phyloP scores from a whole-genome alignment of 1,139 yeast genomes.

The Candida sp. region DNA sequence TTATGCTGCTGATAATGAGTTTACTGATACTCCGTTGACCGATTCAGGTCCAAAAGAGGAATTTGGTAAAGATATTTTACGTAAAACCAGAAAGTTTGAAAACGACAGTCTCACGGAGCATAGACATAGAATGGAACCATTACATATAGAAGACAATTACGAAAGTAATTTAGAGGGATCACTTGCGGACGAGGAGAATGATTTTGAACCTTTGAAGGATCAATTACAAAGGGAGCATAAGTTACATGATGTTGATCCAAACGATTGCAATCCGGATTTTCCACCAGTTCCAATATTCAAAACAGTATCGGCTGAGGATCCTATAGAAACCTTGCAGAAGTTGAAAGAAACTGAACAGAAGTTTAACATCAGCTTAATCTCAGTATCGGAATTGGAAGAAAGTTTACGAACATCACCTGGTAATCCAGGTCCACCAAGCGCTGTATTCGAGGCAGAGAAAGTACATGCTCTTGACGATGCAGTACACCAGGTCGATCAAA shows the following conservation, averaged over 20 bases:
- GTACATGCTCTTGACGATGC: background rate
- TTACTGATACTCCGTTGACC: conserved; percentile 11
- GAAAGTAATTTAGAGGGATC: conserved; percentile 24
- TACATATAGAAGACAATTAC: conserved; percentile 13
- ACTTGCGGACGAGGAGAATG: conserved; percentile 22
- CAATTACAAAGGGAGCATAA: conserved; percentile 1
- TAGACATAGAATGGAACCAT: conserved; percentile 7
- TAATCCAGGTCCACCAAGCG: conserved; percentile 6
- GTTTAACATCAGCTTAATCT: conserved; percentile 27
- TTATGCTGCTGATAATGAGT: conserved; percentile 19
- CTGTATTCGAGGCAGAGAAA: conserved; percentile 6
- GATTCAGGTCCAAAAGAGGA: conserved; percentile 5
- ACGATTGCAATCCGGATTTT: background rate
- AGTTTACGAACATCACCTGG: conserved; percentile 10
- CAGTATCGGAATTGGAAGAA: conserved; percentile 27
- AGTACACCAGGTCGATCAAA: background rate
- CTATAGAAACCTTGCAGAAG: conserved; percentile 23
- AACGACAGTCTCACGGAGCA: conserved; percentile 1
- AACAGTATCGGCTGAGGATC: conserved; percentile 30
- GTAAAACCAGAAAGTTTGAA: conserved; percentile 2
- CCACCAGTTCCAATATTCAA: conserved; percentile 24
- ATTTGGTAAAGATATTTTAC: conserved; percentile 2
- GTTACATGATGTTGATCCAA: conserved; percentile 5
- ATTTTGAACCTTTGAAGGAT: conserved; percentile 8
- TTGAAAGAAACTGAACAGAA: conserved; percentile 30